Conservation (phyloP, 2,329 filamentous ascomycete species). For the Nothophaeocryptopus gaeumannii region DNA sequence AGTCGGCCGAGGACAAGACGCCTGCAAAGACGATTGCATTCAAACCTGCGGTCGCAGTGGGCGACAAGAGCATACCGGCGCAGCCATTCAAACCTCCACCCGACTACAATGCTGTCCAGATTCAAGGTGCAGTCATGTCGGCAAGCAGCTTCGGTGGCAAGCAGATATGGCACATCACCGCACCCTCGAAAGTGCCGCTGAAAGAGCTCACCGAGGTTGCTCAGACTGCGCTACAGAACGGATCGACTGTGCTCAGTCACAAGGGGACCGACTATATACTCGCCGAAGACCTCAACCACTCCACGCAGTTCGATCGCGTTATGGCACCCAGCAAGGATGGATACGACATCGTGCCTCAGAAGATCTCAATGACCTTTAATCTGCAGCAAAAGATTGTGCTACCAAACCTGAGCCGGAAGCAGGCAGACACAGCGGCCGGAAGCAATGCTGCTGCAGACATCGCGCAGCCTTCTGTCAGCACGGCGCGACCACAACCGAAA, state of each 20-base stretch:
- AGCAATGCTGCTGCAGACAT: slow-evolving; percentile 42
- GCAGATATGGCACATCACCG: slow-evolving; percentile 78
- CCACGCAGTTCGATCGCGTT: slow-evolving; percentile 21
- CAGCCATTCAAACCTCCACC: slow-evolving; percentile 35
- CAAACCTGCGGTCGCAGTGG: neutral
- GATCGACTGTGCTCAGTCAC: slow-evolving; percentile 59
- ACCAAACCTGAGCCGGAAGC: slow-evolving; percentile 41
- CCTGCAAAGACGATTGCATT: slow-evolving; percentile 6
- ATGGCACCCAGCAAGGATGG: slow-evolving; percentile 25
- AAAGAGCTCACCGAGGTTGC: slow-evolving; percentile 64
- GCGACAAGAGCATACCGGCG: slow-evolving; percentile 18
- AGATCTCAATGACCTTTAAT: slow-evolving; percentile 61
- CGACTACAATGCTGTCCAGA: slow-evolving; percentile 51
- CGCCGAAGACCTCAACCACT: slow-evolving; percentile 10
- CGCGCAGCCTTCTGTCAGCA: slow-evolving; percentile 50
- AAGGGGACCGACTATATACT: slow-evolving; percentile 59
- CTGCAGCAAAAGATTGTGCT: slow-evolving; percentile 63
- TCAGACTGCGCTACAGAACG: slow-evolving; percentile 56
- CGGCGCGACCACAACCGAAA: slow-evolving; percentile 63
- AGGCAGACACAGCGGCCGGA: slow-evolving; percentile 40
- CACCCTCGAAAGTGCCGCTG: slow-evolving; percentile 67
- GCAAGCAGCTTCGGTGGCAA: slow-evolving; percentile 60
- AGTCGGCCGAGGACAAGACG: slow-evolving; percentile 1
- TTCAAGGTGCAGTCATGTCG: slow-evolving; percentile 50
- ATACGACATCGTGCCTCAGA: slow-evolving; percentile 39